Evolutionary conservation across 2,329 filamentous ascomycete species (phyloP).

Genomic region (Calonectria henricotiae): DNA sequence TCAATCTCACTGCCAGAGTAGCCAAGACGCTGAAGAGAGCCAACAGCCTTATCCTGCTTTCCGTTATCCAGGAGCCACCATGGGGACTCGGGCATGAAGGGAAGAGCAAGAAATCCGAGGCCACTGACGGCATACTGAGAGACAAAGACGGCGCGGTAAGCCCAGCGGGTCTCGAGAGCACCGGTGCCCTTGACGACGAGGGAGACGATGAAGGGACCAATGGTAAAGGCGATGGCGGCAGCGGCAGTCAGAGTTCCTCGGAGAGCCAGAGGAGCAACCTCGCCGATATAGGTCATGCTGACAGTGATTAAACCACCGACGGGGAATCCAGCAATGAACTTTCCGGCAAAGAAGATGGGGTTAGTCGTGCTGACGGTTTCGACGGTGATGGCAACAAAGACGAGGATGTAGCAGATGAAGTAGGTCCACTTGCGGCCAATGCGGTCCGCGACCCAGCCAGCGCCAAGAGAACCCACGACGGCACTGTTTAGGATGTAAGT

Average conservation of each 20-base stretch:
- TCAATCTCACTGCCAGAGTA: conserved; percentile 33
- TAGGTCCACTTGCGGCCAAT: conserved; percentile 44
- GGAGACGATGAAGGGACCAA: conserved; percentile 41
- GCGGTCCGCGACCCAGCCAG: conserved; percentile 39
- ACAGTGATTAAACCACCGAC: conserved; percentile 40
- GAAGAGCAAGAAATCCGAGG: conserved; percentile 35
- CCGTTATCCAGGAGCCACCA: conserved; percentile 41
- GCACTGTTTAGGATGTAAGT: conserved; percentile 26
- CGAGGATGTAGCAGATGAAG: conserved; percentile 39
- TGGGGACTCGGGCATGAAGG: conserved; percentile 45
- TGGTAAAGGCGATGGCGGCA: conserved; percentile 41
- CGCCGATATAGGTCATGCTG: conserved; percentile 44
- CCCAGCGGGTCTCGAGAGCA: conserved; percentile 35
- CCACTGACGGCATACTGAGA: conserved; percentile 42
- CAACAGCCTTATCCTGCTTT: conserved; percentile 37
- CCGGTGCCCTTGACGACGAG: conserved; percentile 41
- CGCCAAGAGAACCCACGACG: conserved; percentile 39
- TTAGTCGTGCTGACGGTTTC: conserved; percentile 43
- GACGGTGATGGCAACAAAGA: conserved; percentile 43
- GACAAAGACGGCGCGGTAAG: conserved; percentile 43
- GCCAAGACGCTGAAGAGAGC: conserved; percentile 37
- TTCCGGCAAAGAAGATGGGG: conserved; percentile 43
- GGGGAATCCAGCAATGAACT: conserved; percentile 44
- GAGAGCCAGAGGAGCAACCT: conserved; percentile 43
- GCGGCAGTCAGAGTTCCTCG: conserved; percentile 41